phyloP scores from a whole-genome alignment of 164 flowering plant species.

The Umbellularia californica region DNA sequence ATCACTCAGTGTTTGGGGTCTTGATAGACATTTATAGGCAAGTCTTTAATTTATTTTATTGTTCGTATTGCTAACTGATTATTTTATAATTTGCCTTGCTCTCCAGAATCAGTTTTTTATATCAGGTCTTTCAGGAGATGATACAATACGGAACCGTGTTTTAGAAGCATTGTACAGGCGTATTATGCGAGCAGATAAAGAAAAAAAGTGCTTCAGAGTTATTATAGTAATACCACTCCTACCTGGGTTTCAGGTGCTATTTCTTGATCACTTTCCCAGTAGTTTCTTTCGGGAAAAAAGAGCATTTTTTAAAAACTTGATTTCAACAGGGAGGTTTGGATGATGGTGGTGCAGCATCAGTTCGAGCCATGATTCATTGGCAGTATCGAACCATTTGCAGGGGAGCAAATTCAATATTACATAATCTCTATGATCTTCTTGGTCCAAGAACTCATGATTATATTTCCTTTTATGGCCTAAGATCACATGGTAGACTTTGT shows the following conservation, averaged over 20 bases:
- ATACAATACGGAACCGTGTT: slow-evolving; percentile 77
- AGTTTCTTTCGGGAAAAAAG: background rate
- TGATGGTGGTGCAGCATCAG: slow-evolving; percentile 98
- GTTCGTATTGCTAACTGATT: background rate
- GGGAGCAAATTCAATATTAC: slow-evolving; percentile 77
- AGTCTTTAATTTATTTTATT: background rate
- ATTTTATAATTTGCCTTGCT: slow-evolving; percentile 20
- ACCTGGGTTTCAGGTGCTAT: slow-evolving; percentile 91
- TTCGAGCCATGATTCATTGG: slow-evolving; percentile 98
- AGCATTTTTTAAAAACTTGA: slow-evolving; percentile 1
- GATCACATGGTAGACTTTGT: slow-evolving; percentile 76
- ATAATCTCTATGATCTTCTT: slow-evolving; percentile 65
- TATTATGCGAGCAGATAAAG: slow-evolving; percentile 76
- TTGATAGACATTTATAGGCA: background rate
- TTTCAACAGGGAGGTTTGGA: slow-evolving; percentile 85
- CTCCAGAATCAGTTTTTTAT: slow-evolving; percentile 97
- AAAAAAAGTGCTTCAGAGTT: slow-evolving; percentile 77
- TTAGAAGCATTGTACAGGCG: slow-evolving; percentile 79
- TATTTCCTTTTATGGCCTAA: slow-evolving; percentile 92
- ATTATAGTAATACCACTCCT: slow-evolving; percentile 89
- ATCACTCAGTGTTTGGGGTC: background rate
- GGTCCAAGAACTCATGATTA: slow-evolving; percentile 84
- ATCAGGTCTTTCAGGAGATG: slow-evolving; percentile 96
- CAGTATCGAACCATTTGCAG: slow-evolving; percentile 95
- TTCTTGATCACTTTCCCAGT: slow-evolving; percentile 1